phyloP scores from a whole-genome alignment of 1,139 yeast species.

The Kurtzmaniella quercitrusa region DNA sequence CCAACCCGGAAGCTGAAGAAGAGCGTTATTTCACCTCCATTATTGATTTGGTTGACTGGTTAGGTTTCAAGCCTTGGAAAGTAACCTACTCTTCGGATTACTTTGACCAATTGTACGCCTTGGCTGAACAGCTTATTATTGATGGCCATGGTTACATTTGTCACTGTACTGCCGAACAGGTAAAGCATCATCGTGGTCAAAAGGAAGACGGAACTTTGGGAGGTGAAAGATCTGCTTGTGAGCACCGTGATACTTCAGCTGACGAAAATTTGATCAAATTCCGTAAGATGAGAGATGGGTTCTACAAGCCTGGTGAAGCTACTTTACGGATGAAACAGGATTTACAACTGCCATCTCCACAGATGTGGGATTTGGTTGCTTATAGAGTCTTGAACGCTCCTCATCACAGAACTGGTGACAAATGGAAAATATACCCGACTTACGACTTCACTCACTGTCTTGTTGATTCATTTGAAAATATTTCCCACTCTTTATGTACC shows the following conservation, averaged over 20 bases:
- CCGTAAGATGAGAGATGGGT: slow-evolving; percentile 88
- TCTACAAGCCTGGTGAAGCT: slow-evolving; percentile 85
- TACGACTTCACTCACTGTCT: slow-evolving; percentile 98
- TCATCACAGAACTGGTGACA: slow-evolving; percentile 94
- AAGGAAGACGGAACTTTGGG: slow-evolving; percentile 90
- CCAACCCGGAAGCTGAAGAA: slow-evolving; percentile 98
- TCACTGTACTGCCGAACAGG: slow-evolving; percentile 89
- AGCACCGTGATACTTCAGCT: slow-evolving; percentile 62
- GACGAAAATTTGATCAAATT: slow-evolving; percentile 79
- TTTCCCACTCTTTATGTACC: slow-evolving; percentile 92
- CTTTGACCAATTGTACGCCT: slow-evolving; percentile 79
- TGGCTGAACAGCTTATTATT: slow-evolving; percentile 76
- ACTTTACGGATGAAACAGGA: slow-evolving; percentile 97
- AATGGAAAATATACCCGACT: slow-evolving; percentile 98
- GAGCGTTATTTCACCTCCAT: slow-evolving; percentile 85
- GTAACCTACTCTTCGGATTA: slow-evolving; percentile 95
- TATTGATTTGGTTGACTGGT: slow-evolving; percentile 81
- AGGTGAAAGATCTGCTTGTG: slow-evolving; percentile 82
- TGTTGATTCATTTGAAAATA: slow-evolving; percentile 95
- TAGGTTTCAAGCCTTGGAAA: slow-evolving; percentile 90
- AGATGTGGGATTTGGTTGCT: slow-evolving; percentile 99
- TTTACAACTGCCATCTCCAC: slow-evolving; percentile 87
- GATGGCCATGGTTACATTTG: slow-evolving; percentile 83
- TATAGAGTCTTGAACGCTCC: slow-evolving; percentile 89
- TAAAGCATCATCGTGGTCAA: slow-evolving; percentile 85